Conservation (phyloP, 139 green algal species). For the Chlamydomonas applanata region DNA sequence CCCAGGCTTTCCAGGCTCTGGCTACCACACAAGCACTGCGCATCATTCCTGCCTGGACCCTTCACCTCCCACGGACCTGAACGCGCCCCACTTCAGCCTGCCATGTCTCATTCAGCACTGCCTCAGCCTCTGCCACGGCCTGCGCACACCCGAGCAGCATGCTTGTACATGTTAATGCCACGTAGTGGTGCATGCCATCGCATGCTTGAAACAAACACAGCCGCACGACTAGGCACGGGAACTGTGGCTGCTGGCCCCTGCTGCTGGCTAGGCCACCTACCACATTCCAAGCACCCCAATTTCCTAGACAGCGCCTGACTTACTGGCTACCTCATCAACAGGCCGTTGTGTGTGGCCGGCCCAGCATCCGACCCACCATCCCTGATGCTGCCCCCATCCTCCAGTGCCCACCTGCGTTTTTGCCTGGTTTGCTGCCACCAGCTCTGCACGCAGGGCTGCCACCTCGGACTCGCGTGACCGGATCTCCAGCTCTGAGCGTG, state of each 20-base stretch:
- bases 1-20: no score
- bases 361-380: no score
- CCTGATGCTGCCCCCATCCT: no score
- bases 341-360: no score
- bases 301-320: no score
- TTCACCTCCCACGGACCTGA: conserved; percentile 1
- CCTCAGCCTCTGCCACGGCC: conserved; percentile 26
- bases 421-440: conserved; percentile 20
- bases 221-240: not conserved
- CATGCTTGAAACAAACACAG: no score
- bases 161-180: no score
- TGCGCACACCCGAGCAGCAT: not conserved
- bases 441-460: conserved; percentile 19
- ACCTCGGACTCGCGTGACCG: conserved; percentile 29
- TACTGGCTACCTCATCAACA: no score
- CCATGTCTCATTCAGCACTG: conserved; percentile 27
- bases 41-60: not conserved
- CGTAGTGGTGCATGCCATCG: no score
- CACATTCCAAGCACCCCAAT: no score
- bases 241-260: not conserved
- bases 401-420: conserved; percentile 3
- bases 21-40: no score
- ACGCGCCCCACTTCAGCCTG: conserved; percentile 30
- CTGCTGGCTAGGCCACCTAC: no score
- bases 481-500: conserved; percentile 39